Base-by-base conservation (phyloP, 331 rosid species). In the Ulmus americana region DNA sequence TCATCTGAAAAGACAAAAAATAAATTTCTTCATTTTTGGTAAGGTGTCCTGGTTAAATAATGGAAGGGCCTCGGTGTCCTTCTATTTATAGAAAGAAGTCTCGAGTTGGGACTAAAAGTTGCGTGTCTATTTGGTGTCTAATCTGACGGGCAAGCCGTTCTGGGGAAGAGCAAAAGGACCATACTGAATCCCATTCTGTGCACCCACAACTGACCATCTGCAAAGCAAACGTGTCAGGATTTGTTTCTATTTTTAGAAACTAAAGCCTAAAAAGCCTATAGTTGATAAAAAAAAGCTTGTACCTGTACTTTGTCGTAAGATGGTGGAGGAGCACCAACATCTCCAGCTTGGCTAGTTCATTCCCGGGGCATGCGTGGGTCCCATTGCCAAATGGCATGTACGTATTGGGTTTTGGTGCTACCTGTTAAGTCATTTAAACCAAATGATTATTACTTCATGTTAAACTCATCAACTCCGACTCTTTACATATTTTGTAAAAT, bases 101-200 rank as follows among this genome's bases (percentile, higher is more conserved):
- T 8, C 4, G 59, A 9, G 42, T 7, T 22, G 13, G 35, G 35
- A 28, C 35, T 28, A 28, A 2, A 28, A 28, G 35, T 28, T 2
- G 35, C 35, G 35, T 28, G 3, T 28, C 35, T 28, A 28, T 28
- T 28, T 55, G 39, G 6, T 10, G 5, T 7, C 12, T 10, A 91
- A 69, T 62, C 59, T 82, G 59, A 91, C 78, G 78, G 97, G 97
- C 59, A 91, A 77, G 20, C 97, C 97, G 63, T 88, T 83, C 45
- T 78, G 90, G 70, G 97, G 97, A 73, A 91, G 95, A 50, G 95
- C 91, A 83, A 91, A 91, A 54, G 97, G 97, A 8, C 90, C 97
- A 71, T 91, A 91, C 20, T 91, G 97, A 60, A 91, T 91, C 8
- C 97, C 97, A 74, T 76, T 84, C 70, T 86, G 84, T 50, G 70